Base-by-base conservation (phyloP, 164 flowering plant genomes). In the Euptelea pleiosperma region DNA sequence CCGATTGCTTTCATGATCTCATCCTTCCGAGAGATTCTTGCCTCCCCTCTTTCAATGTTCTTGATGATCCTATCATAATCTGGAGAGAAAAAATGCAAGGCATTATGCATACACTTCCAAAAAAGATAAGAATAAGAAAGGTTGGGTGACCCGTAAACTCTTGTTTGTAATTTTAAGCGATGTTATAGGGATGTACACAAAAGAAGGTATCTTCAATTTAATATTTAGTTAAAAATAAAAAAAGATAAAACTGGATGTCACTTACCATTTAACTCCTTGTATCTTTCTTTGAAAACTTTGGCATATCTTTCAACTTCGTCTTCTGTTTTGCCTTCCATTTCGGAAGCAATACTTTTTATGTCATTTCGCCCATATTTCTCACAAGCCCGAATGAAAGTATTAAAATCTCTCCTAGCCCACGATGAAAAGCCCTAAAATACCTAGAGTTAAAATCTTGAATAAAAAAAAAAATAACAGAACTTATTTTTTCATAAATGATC, bases 1-100 rank as follows among this genome's bases (percentile, higher is more conserved):
- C 96, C 96, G 67, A 94, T 82, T n/a, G 96, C 96, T 71, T 89
- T 94, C 98, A 94, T 94, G 50, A 94, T 94, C 76, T 94, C 98
- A 65, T 94, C 99, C 71, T 81, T 94, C 24, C 98, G 76, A 18
- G 98, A 82, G 55, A 94, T 94, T 70, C 96, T 84, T 14, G 96
- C 92, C 69, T 91, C 98, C 42, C 99, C 99, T 74, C 96, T 77
- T 74, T 94, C 99, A 70, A 94, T 94, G 59, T 82, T 85, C 74
- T 94, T 94, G 30, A 94, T 84, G 52, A 94, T 91, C 68, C 90
- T 78, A 71, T 94, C 99, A 78, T 89, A 89, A 73, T 94, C 99
- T 94, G 81, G 14, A 61, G 30, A 52, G 6, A 21, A 42, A 15
- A 48, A 55, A 41, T 26, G 30, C 48, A 34, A 28, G n/a, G 6